Evolutionary conservation across 192 early-diverging fungal genomes (phyloP), one percentile per base, ranked within the genome.

Genomic region (Chytriomyces hyalinus): DNA sequence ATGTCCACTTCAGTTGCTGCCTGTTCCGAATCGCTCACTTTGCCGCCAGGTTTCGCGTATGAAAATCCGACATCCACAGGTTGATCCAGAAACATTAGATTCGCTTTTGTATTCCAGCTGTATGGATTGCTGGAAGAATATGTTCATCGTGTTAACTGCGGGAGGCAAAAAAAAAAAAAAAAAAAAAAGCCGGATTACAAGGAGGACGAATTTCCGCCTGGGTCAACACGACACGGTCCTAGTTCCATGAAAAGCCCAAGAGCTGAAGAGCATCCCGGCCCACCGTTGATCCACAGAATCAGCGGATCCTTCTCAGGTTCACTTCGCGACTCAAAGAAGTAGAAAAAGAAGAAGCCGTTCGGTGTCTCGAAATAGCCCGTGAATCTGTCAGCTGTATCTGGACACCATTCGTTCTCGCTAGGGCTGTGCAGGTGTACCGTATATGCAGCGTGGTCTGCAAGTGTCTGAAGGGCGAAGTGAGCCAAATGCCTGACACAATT

Each of bases 101-200:
- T 95, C 3, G 97, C 94, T 81, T 94, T 87, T 62, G 90, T 92
- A 84, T 97, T 96, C 97, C 97, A 99, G 7, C 91, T 92, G 73
- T 92, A 82, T 61, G 85, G 80, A 85, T 99, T 94, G 73, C 53
- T 57, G 53, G 53, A 20, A 57, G 53, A 57, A 57, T 1, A 20
- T 20, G 11, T 57, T 57, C 53, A 20, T 57, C 13, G 20, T 2
- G 11, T 11, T 57, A 2, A 17, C 1, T 11, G 53, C 11, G 11
- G 53, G 20, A 57, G 53, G 3, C 53, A 57, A 1, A 36, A 36
- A 36, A 36, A 36, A 2, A 36, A 36, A 36, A 36, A 36, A 36
- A 36, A 36, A 36, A 36, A 36, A 36, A n/a, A n/a, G 28, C 28
- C 28, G 28, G 28, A 36, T 36, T 36, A 57, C 53, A 71, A 76